Conservation (phyloP, 192 early-diverging fungal species). For the Coemansia sp. region DNA sequence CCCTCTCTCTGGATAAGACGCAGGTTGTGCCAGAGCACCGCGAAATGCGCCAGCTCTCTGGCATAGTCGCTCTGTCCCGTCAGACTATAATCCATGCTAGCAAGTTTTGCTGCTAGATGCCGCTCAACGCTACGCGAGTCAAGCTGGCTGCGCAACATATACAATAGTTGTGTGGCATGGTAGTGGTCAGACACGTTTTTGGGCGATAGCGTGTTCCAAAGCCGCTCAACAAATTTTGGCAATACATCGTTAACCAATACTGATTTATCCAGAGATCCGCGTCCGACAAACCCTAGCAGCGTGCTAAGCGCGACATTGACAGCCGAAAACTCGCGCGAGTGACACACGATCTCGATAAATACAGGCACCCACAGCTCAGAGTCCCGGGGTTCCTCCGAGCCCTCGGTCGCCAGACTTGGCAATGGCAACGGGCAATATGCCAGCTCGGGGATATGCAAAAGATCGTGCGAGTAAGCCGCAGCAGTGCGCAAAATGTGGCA, state of each 20-base stretch:
- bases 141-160: conserved; percentile 54
- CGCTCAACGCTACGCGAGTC: conserved; percentile 38
- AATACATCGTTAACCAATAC: conserved; percentile 10
- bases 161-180: conserved; percentile 68
- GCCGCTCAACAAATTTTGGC: conserved; percentile 33
- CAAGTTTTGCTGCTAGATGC: conserved; percentile 28
- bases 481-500: conserved; percentile 43
- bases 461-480: conserved; percentile 25
- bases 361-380: conserved; percentile 34
- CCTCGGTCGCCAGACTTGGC: neutral
- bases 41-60: conserved; percentile 29
- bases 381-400: neutral
- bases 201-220: conserved; percentile 73
- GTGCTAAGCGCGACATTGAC: conserved; percentile 27
- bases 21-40: conserved; percentile 46
- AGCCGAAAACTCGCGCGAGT: conserved; percentile 17
- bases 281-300: conserved; percentile 35
- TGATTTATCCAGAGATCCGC: conserved; percentile 6
- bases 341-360: conserved; percentile 20
- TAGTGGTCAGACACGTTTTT: conserved; percentile 61
- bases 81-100: neutral
- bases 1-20: conserved; percentile 19
- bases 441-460: conserved; percentile 6
- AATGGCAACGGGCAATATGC: conserved; percentile 16
- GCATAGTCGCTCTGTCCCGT: neutral